Evolutionary conservation across 2,329 filamentous ascomycete genomes (phyloP), one percentile per base, ranked within the genome.

Genomic region (Neonectria punicea): DNA sequence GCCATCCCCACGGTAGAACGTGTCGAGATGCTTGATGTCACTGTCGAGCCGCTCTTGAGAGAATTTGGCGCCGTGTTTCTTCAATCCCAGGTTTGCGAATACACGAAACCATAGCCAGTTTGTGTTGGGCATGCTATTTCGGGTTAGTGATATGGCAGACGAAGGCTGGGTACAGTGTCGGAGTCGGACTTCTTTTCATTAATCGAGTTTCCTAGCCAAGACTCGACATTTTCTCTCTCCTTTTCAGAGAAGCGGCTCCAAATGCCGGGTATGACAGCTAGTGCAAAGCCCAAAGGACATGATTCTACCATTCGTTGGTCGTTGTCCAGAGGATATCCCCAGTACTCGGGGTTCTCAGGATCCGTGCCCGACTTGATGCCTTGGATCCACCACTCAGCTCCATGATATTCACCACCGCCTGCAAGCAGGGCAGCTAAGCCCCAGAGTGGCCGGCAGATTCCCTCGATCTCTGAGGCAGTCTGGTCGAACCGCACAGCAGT

Each of bases 231-330:
- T 11, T 75, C 80, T 72, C 85, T 88, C 75, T 93, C 87, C 68
- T 83, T 83, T 16, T 86, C 85, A 2, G 84, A 87, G 72, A 94
- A 80, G 1, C 85, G 87, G 14, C 89, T 82, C 91, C 91, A 94
- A 63, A 93, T 81, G 4, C 86, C 70, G 75, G 84, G 82, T 76
- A 89, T 91, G 57, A 93, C 89, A 34, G 91, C 91, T 58, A 95
- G 82, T 1, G 91, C 88, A 73, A 89, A 94, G 0, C 84, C 92
- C 63, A 94, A 84, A 1, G 92, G 92, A 74, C 92, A 94, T 85
- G 93, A 93, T 77, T 95, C 92, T 2, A 94, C 92, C 92, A 94
- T 94, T 28, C 92, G 84, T 81, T 94, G 92, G 74, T 94, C 92
- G 62, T 90, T 89, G 74, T 94, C 91, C 69, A 89, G 85, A 68